These are phyloP conservation scores for Cyclanthera cordifolia DNA, from an alignment of 306 rosid genomes.

Conservation along the genomic window DNA sequence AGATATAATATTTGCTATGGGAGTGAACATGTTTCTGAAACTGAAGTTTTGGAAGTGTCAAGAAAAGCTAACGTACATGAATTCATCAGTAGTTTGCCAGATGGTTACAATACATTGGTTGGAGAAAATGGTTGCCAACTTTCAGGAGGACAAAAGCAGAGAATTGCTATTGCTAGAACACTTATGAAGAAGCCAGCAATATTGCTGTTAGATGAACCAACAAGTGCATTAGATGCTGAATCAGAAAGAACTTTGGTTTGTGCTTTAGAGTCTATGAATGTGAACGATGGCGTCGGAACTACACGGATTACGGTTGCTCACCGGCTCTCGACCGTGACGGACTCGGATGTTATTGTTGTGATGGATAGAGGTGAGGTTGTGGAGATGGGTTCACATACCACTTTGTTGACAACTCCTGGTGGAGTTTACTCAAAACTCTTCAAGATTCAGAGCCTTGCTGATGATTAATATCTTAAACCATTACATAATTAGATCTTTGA, in stretches of 20 bases:
- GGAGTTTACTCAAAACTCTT: conserved; percentile 64
- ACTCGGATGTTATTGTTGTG: conserved; percentile 59
- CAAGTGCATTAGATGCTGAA: conserved; percentile 85
- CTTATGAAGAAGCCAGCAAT: conserved; percentile 61
- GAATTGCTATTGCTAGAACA: conserved; percentile 82
- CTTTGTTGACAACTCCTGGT: conserved; percentile 31
- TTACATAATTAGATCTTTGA: too few species aligned
- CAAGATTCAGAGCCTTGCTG: conserved; percentile 49
- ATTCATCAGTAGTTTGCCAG: conserved; percentile 57
- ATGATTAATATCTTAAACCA: conserved; percentile 18
- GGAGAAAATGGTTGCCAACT: conserved; percentile 84
- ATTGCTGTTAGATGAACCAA: conserved; percentile 80
- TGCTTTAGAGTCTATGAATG: conserved; percentile 45
- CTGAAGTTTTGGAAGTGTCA: conserved; percentile 55
- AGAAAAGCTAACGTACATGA: conserved; percentile 68
- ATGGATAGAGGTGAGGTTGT: conserved; percentile 67
- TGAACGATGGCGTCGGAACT: conserved; percentile 31
- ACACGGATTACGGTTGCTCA: conserved; percentile 81
- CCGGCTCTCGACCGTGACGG: conserved; percentile 60
- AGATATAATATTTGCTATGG: conserved; percentile 70
- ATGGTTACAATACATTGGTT: conserved; percentile 61
- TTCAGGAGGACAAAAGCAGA: conserved; percentile 89
- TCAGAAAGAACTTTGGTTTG: conserved; percentile 56
- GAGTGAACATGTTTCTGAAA: conserved; percentile 44
- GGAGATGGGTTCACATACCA: conserved; percentile 62